Conservation (phyloP, 2,329 filamentous ascomycete species). For the Fusarium sp. region DNA sequence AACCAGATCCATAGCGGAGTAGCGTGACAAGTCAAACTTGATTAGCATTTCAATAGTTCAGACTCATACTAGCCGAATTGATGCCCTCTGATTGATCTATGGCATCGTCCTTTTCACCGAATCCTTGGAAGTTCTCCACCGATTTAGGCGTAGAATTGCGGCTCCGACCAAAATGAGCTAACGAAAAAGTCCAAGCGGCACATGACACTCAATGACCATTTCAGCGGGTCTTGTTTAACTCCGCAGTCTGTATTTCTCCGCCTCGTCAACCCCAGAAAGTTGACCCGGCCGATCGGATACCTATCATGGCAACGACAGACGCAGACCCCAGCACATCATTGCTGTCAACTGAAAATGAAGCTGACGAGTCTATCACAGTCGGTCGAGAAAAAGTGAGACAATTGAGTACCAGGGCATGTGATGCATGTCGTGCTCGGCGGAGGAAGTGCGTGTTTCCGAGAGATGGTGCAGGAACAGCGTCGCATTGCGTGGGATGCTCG, state of each 20-base stretch:
- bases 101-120: background rate
- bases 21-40: accelerated
- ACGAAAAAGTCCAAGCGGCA: background rate
- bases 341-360: background rate
- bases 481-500: background rate
- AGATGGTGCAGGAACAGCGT: background rate
- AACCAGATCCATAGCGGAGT: accelerated
- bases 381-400: background rate
- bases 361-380: background rate
- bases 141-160: background rate
- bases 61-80: accelerated
- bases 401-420: background rate
- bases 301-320: background rate
- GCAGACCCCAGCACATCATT: background rate
- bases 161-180: background rate
- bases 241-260: constrained; percentile 5
- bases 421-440: constrained; percentile 11
- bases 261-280: background rate
- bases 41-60: too few species aligned
- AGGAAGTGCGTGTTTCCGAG: constrained; percentile 4
- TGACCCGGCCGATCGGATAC: background rate
- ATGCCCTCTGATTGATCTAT: background rate
- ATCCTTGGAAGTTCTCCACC: background rate
- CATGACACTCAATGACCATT: background rate
- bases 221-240: background rate